Base-by-base conservation (phyloP, 306 rosid species). In the Vicia faba region DNA sequence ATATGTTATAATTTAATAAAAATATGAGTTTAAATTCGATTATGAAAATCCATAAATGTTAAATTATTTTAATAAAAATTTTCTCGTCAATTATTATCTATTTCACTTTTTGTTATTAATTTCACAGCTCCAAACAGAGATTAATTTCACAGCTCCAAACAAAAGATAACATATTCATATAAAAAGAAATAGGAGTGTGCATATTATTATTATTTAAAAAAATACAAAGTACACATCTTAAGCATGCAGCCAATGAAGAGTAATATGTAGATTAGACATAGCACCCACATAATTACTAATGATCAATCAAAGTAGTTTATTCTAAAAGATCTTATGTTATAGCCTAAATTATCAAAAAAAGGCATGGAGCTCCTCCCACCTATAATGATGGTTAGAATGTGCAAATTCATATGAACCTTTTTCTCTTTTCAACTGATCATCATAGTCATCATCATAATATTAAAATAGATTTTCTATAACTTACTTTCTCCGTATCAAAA, bases 311-410 rank as follows among this genome's bases (percentile, higher is more conserved):
- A 65, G 28, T 70, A 73, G 50, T 80, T 70, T 80, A 75, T 72
- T 80, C 29, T 45, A 29, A 72, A 68, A 72, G 60, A 68, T 58
- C 74, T 57, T 74, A 54, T 61, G 56, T 74, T 80, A 54, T 66
- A 70, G 64, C 61, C 71, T 73, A 66, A 66, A 77, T 83, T 59
- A 74, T 83, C n/a, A 55, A 53, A 83, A 83, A 73, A 70, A 61
- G 77, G 53, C 80, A 80, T 77, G 81, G 63, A 80, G 67, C 76
- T 70, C 79, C 82, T 83, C 73, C 72, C 79, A 74, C 78, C 84
- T 48, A 78, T 49, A 80, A 80, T 80, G 73, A 83, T 83, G 67
- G 67, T 77, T 36, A 64, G 73, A 79, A 77, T 80, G 84, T 80
- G 87, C 73, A 74, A 65, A 59, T 69, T 77, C 63, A 7, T 14